phyloP scores from a whole-genome alignment of 2,329 filamentous ascomycete genomes.

The Thelonectria blattea region DNA sequence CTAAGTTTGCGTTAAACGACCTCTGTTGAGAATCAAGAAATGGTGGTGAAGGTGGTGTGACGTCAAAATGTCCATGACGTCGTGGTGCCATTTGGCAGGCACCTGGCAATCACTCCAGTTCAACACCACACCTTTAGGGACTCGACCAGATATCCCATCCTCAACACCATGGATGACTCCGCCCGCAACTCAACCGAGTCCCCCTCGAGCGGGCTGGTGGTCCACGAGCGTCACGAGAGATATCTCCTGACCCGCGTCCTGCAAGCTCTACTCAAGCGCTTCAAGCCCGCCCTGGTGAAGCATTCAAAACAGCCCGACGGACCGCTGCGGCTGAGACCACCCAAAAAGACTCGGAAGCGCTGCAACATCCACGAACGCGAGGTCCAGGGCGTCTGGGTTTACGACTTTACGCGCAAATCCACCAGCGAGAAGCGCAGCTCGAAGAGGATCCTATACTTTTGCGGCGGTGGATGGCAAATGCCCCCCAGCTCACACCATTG shows the following conservation, averaged over 20 bases:
- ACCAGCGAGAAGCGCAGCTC: constrained; percentile 21
- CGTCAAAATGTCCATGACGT: not conserved
- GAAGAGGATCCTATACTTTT: constrained; percentile 57
- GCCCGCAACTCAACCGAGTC: not conserved
- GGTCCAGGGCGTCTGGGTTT: constrained; percentile 37
- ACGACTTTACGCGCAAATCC: constrained; percentile 27
- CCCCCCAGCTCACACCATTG: constrained; percentile 59
- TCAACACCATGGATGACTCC: no score
- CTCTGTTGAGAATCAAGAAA: not conserved
- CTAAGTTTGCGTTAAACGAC: no score
- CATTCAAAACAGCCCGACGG: constrained; percentile 20
- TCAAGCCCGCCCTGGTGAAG: constrained; percentile 9
- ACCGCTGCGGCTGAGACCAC: constrained; percentile 22
- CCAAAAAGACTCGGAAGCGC: constrained; percentile 7
- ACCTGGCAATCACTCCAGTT: not conserved
- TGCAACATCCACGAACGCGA: constrained; percentile 29
- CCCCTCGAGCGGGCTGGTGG: not conserved
- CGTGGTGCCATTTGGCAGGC: not conserved
- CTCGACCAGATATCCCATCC: no score
- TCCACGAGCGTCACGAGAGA: constrained; percentile 20
- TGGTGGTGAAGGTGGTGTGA: not conserved
- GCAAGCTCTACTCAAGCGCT: constrained; percentile 23
- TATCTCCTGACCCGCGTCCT: constrained; percentile 22
- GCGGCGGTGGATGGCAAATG: constrained; percentile 61
- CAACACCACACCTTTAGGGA: no score